Evolutionary conservation across 805 yeast species (phyloP).

Genomic region (Sugiyamaella mastotermitis): DNA sequence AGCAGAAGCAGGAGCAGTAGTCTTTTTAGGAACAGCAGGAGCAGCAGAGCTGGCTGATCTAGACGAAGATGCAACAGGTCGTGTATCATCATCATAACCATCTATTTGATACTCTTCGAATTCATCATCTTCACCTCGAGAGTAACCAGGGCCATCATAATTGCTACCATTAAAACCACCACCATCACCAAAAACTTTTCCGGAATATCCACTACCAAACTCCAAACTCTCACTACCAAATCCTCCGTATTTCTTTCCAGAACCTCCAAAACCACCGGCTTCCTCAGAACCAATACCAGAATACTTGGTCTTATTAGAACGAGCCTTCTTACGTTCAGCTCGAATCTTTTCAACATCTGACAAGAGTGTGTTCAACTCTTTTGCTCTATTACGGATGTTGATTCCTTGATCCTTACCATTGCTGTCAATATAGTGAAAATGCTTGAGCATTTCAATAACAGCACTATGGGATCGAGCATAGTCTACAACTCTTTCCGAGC

Average conservation of each 20-base stretch:
- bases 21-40: conserved; percentile 1
- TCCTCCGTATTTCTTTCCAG: conserved; percentile 32
- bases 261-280: conserved; percentile 26
- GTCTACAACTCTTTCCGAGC: conserved; percentile 91
- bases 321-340: conserved; percentile 83
- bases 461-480: conserved; percentile 82
- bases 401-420: conserved; percentile 95
- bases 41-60: conserved; percentile 1
- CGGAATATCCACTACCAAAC: conserved; percentile 32
- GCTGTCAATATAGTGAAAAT: conserved; percentile 89
- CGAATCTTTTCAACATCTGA: conserved; percentile 74
- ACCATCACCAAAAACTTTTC: conserved; percentile 36
- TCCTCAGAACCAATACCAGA: conserved; percentile 57
- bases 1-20: conserved; percentile 1
- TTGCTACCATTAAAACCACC: conserved; percentile 34
- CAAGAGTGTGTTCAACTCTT: conserved; percentile 62
- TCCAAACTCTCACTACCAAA: conserved; percentile 29
- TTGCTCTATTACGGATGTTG: conserved; percentile 87
- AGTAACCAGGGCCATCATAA: conserved; percentile 27
- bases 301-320: conserved; percentile 75
- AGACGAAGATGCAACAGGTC: no score
- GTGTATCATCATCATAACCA: conserved; percentile 2
- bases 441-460: conserved; percentile 78
- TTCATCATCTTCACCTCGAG: conserved; percentile 30
- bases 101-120: conserved; percentile 34